Evolutionary conservation across 129 eudicot genomes (phyloP).

Genomic region (Erigeron canadensis): DNA sequence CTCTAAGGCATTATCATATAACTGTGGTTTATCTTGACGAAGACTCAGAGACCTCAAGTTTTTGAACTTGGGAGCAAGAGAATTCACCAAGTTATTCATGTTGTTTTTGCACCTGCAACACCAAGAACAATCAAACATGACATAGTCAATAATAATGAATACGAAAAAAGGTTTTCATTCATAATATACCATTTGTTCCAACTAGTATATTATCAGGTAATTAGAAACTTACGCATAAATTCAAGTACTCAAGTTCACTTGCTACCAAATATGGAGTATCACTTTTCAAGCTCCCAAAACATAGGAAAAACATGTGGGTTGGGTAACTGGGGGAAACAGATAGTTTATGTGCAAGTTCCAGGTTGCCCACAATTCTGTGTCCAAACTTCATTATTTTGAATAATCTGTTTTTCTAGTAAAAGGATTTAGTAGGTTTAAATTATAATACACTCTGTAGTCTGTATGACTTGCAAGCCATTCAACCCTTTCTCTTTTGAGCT

Average conservation of each 20-base stretch:
- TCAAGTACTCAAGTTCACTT: too few relatives aligned
- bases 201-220: background rate
- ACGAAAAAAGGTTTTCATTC: background rate
- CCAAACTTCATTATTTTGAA: too few relatives aligned
- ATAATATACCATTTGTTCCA: background rate
- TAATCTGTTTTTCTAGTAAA: too few relatives aligned
- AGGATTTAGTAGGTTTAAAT: too few relatives aligned
- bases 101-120: conserved; percentile 75
- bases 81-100: conserved; percentile 76
- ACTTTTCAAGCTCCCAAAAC: too few relatives aligned
- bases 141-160: background rate
- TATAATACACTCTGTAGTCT: too few relatives aligned
- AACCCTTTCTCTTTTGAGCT: too few relatives aligned
- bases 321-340: too few relatives aligned
- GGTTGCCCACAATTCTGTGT: too few relatives aligned
- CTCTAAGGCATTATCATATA: conserved; percentile 71
- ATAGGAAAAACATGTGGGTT: too few relatives aligned
- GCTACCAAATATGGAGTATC: too few relatives aligned
- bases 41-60: conserved; percentile 57
- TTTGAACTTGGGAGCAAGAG: conserved; percentile 72
- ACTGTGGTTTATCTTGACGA: conserved; percentile 87
- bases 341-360: too few relatives aligned
- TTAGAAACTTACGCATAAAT: background rate
- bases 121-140: background rate
- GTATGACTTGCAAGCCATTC: conserved; percentile 24